Percentiles rank a stretch among this genome's conserved stretches.
Conservation (phyloP, 192 early-diverging fungal species). For the Umbelopsis vinacea region DNA sequence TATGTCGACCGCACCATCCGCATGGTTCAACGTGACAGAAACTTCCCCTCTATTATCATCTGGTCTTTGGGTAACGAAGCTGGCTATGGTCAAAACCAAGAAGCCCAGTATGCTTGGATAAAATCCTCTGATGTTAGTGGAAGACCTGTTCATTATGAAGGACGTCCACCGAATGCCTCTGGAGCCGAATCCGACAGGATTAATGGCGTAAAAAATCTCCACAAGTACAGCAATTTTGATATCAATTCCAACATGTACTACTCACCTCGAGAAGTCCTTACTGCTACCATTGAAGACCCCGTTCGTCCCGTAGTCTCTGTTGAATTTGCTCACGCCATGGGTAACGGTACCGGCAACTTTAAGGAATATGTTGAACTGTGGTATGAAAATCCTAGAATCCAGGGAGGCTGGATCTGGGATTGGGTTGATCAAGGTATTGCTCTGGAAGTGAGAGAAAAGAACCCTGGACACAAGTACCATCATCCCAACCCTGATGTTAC, state of each 20-base stretch:
- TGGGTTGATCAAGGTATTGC: constrained; percentile 27
- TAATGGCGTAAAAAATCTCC: neutral
- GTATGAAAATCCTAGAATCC: constrained; percentile 19
- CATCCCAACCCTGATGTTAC: constrained; percentile 2
- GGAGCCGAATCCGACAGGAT: neutral
- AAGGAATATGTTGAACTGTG: constrained; percentile 5
- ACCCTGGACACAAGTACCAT: constrained; percentile 2
- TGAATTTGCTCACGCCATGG: constrained; percentile 29
- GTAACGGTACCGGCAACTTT: constrained; percentile 23
- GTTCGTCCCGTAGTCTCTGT: constrained; percentile 4
- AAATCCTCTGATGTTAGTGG: constrained; percentile 2
- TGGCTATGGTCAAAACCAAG: constrained; percentile 22
- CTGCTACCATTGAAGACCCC: constrained; percentile 11
- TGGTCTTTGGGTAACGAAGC: constrained; percentile 28
- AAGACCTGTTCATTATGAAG: constrained; percentile 24
- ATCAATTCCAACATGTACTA: constrained; percentile 27
- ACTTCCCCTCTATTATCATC: constrained; percentile 14
- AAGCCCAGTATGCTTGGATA: constrained; percentile 21
- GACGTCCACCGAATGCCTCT: neutral
- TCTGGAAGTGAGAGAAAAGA: constrained; percentile 7
- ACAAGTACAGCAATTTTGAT: constrained; percentile 10
- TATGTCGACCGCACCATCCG: constrained; percentile 21
- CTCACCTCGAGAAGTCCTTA: constrained; percentile 17
- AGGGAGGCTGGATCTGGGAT: constrained; percentile 25
- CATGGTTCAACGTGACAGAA: constrained; percentile 25